Conservation (phyloP, 441 rosid species). For the Adansonia rubrostipa region DNA sequence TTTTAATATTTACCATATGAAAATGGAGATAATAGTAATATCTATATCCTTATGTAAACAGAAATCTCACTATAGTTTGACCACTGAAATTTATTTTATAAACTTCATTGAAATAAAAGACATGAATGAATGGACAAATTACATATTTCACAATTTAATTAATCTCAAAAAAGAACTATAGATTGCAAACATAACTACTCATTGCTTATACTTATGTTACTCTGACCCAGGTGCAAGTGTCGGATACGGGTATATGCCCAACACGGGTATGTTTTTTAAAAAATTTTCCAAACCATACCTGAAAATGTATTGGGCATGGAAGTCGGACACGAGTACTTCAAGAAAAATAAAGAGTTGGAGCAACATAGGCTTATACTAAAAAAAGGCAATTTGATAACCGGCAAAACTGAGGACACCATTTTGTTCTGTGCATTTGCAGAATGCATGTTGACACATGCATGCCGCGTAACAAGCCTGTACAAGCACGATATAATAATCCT, state of each 20-base stretch:
- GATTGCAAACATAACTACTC: neutral
- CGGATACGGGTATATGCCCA: neutral
- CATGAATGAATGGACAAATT: neutral
- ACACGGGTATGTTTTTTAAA: neutral
- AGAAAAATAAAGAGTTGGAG: neutral
- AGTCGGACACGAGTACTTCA: neutral
- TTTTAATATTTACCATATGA: neutral
- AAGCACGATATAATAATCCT: neutral
- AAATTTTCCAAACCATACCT: neutral
- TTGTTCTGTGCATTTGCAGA: too few relatives aligned
- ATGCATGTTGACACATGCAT: neutral
- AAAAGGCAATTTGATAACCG: too few relatives aligned
- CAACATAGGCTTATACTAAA: neutral
- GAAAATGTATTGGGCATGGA: neutral
- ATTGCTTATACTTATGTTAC: neutral
- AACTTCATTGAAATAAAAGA: neutral
- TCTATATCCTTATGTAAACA: neutral
- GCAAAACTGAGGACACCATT: too few relatives aligned
- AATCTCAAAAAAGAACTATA: neutral
- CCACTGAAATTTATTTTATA: neutral
- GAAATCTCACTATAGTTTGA: neutral
- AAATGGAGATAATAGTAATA: conserved; percentile 6
- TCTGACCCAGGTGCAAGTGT: neutral
- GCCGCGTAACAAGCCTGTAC: neutral
- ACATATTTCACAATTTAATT: neutral